These are phyloP conservation scores for Polymyxa betae DNA, from an alignment of 208 protist genomes.

Conservation along the genomic window DNA sequence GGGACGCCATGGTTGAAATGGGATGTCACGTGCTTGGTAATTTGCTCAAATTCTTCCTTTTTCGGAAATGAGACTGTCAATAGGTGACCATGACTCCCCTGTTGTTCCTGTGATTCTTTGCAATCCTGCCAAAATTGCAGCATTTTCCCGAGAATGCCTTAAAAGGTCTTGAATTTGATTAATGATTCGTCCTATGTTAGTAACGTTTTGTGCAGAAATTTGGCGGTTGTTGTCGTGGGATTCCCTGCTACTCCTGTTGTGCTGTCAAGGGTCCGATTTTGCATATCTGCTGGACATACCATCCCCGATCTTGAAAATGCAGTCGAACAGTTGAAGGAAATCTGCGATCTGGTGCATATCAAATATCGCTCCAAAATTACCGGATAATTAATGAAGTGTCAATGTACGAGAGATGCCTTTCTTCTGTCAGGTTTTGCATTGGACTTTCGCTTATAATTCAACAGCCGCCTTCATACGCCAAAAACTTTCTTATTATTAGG, in stretches of 20 bases:
- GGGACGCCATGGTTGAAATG: conserved; percentile 60
- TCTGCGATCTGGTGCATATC: conserved; percentile 30
- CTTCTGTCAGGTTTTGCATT: no score
- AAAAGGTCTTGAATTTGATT: conserved; percentile 59
- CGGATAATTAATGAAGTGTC: conserved; percentile 13
- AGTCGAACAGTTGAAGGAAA: not conserved
- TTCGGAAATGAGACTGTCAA: not conserved
- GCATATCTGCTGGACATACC: conserved; percentile 71
- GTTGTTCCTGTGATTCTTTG: conserved; percentile 74
- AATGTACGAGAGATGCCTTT: not conserved
- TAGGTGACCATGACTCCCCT: conserved; percentile 65
- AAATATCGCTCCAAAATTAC: conserved; percentile 4
- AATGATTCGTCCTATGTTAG: conserved; percentile 51
- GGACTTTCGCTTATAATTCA: no score
- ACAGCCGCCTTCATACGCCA: no score
- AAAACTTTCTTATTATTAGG: no score
- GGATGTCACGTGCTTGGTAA: conserved; percentile 63
- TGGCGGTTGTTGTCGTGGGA: conserved; percentile 75
- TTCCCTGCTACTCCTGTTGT: conserved; percentile 73
- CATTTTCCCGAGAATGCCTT: conserved; percentile 66
- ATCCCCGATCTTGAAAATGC: conserved; percentile 52
- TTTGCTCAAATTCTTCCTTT: not conserved
- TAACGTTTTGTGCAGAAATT: not conserved
- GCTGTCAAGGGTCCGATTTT: conserved; percentile 73
- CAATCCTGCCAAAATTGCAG: conserved; percentile 68